Base-by-base conservation (phyloP, 805 yeast species). In the Brettanomyces custersianus region DNA sequence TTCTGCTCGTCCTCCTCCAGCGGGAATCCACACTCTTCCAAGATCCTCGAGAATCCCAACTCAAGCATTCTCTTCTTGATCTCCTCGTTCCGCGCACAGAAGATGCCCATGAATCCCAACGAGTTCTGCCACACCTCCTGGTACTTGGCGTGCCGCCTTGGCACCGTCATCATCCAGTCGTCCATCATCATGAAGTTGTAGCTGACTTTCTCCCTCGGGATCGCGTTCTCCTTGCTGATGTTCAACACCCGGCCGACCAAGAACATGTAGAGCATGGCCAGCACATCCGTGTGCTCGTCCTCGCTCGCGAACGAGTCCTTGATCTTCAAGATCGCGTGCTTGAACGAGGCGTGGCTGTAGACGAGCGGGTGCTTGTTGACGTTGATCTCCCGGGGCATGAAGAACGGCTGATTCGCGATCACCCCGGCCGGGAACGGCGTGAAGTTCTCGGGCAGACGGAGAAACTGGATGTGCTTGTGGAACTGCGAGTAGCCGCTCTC, bases 401-500 rank as follows among this genome's bases (percentile, higher is more conserved):
- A 80, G 28, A 72, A 65, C 7, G 63, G 68, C 24, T 58, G 57
- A 3, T 63, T 65, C 4, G 64, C 57, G 13, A 69, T 62, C n/a
- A 70, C 49, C 11, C 50, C 42, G 31, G 74, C 78, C 35, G 84
- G 80, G 52, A 71, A 76, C 5, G 82, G 71, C 1, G 56, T 57
- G 52, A 76, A 78, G 17, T 65, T 60, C 6, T 60, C 54, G 2
- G 95, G 94, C 30, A 83, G 62, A 30, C 75, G 66, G 70, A 90
- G 64, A 58, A 88, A 77, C 59, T 92, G 98, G 43, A 92, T 59
- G 59, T 90, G 98, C 54, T 84, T 86, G 62, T 90, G 98, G 33
- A 83, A 80, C 51, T 87, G 92, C 0, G 96, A 86, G n/a, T 95
- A 95, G 2, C 97, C 98, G 42, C 94, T 76, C 46, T 75, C 69